Base-by-base conservation (phyloP, 352 stramenopile genomes). In the Globisporangium polare region DNA sequence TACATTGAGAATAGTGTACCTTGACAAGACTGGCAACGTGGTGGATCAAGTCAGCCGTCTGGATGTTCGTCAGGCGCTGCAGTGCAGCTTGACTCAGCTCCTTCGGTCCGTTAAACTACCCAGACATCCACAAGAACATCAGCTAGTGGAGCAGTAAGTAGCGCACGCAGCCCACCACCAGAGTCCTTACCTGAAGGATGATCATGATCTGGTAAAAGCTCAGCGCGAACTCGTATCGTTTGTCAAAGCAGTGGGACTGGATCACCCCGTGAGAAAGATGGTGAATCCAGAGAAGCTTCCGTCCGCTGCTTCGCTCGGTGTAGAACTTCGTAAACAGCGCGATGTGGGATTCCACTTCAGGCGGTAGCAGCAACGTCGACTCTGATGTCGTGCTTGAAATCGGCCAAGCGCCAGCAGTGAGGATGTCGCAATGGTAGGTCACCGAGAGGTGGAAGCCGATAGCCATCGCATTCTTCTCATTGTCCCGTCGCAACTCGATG, bases 151-250 rank as follows among this genome's bases (percentile, higher is more conserved):
- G n/a, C n/a, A n/a, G 10, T 41, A 4, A 18, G 29, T 27, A 15
- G 13, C 56, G 18, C 29, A 55, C 35, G 12, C 49, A 20, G 0
- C 29, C 26, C 18, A 24, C 18, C 2, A 55, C 35, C 20, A 5
- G 15, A 51, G 6, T 18, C 56, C 57, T 56, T 66, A 93, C 86
- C 72, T 86, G 72, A 18, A 94, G 61, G 18, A 95, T 63, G 47
- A 94, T 74, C 15, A 94, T 53, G 67, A 95, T 92, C 60, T 95
- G 86, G 33, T 92, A 92, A 46, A 94, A 92, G 63, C 83, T 95
- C 13, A 92, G 66, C 7, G 82, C 75, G 41, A 94, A 83, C 47
- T 95, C 86, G 56, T 94, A 95, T 45, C 74, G 74, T 53, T 88
- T 89, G 43, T 82, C 78, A 58, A 91, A 88, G 17, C 82, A 88